Evolutionary conservation across 805 yeast genomes (phyloP).

Genomic region (Wickerhamomyces hampshirensis): DNA sequence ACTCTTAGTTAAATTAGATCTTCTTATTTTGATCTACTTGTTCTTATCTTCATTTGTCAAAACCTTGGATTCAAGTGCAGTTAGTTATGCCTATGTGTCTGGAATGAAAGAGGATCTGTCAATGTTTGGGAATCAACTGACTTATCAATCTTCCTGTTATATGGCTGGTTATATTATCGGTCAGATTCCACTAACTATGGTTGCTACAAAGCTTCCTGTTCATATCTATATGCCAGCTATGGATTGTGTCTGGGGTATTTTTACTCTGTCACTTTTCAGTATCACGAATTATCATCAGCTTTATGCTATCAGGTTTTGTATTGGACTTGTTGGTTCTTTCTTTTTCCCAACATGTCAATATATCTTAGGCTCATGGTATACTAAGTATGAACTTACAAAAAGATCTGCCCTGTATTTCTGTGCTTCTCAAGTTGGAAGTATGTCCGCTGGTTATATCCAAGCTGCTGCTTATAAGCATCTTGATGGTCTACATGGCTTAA

Average conservation of each 20-base stretch:
- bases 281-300: conserved; percentile 18
- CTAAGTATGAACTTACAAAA: conserved; percentile 28
- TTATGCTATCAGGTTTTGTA: conserved; percentile 28
- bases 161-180: conserved; percentile 22
- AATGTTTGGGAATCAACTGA: conserved; percentile 49
- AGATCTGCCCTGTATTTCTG: conserved; percentile 28
- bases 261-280: conserved; percentile 15
- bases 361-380: conserved; percentile 32
- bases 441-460: conserved; percentile 33
- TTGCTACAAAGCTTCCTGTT: conserved; percentile 18
- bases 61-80: conserved; percentile 52
- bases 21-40: conserved; percentile 46
- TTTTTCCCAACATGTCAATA: conserved; percentile 29
- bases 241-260: conserved; percentile 16
- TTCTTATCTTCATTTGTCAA: conserved; percentile 65
- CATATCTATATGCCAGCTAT: conserved; percentile 17
- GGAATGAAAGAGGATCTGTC: conserved; percentile 52
- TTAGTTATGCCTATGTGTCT: conserved; percentile 59
- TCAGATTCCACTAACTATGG: conserved; percentile 22
- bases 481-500: conserved; percentile 35
- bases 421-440: conserved; percentile 39
- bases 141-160: conserved; percentile 13
- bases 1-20: conserved; percentile 44
- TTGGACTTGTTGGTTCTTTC: conserved; percentile 31
- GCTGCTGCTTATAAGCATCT: conserved; percentile 25